phyloP scores from a whole-genome alignment of 1,139 yeast species.

The Hansenula anomala region DNA sequence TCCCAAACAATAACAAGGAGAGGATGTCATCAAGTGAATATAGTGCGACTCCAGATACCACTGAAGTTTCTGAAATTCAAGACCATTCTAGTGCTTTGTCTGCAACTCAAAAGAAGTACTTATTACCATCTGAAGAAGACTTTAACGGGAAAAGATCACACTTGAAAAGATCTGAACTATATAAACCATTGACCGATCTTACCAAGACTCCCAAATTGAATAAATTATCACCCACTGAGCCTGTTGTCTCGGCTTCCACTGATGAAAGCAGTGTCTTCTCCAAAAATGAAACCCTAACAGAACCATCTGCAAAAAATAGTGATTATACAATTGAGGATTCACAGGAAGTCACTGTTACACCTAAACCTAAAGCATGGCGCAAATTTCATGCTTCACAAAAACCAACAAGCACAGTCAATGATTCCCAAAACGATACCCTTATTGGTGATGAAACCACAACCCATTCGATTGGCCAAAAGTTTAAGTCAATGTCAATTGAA shows the following conservation, averaged over 20 bases:
- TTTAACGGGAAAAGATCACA: background rate
- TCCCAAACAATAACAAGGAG: too few species aligned
- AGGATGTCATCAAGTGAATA: slow-evolving; percentile 14
- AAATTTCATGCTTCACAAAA: background rate
- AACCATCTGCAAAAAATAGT: background rate
- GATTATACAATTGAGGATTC: background rate
- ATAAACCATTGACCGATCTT: background rate
- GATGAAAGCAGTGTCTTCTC: slow-evolving; percentile 1
- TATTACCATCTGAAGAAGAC: background rate
- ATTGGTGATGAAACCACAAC: background rate
- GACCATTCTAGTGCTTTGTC: background rate
- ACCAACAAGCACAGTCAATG: background rate
- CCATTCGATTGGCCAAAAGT: background rate
- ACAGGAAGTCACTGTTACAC: too few species aligned
- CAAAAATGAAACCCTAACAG: background rate
- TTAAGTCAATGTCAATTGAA: background rate
- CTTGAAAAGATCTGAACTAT: background rate
- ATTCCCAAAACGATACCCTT: background rate
- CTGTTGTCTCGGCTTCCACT: background rate
- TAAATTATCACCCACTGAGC: background rate
- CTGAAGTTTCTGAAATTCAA: background rate
- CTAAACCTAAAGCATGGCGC: background rate
- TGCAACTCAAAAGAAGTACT: background rate
- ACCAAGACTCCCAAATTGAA: background rate
- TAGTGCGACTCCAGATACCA: slow-evolving; percentile 12